Evolutionary conservation across 768 basidiomycete genomes (phyloP), one percentile per base, ranked within the genome.

Genomic region (Grammothele lineata): DNA sequence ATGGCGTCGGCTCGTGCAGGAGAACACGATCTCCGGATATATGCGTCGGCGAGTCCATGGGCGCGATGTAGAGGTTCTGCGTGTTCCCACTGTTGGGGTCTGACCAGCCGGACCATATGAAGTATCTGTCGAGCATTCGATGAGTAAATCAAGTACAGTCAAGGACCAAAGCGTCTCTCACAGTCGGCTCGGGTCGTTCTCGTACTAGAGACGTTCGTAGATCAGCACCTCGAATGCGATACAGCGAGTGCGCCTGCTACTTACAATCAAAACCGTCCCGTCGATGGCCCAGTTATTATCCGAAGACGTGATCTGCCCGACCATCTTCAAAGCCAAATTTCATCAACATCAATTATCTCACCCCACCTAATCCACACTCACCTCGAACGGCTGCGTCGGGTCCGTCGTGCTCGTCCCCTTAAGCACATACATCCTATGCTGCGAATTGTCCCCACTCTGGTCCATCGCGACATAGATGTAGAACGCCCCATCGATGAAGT

Each of bases 271-370:
- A 4, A 41, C 40, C 1, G 40, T 41, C 10, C 40, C 40, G 26
- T 41, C 40, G 18, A 41, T 41, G 9, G 40, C 40, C 40, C 40
- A 41, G 40, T 41, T 41, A 18, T 41, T 41, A 17, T 41, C 40
- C 2, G 40, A 25, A 12, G 40, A 18, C 7, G 40, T 41, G 7
- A 41, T 32, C 17, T 41, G 40, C 8, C 40, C 40, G n/a, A 41
- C 40, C 1, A 41, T 12, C 40, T 41, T 12, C 11, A 10, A 14
- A n/a, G 2, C 19, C 14, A 23, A 19, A 6, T 14, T 12, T 21
- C 37, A 23, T 19, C 8, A 9, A 38, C 11, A 6, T 21, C 19
- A 22, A 2, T 22, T 11, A 23, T 38, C 14, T 10, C 37, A 21
- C 10, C 11, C 4, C 7, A 37, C n/a, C n/a, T 30, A 9, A 3